Conservation (phyloP, 345 rosid species). For the Gossypium anomalum region DNA sequence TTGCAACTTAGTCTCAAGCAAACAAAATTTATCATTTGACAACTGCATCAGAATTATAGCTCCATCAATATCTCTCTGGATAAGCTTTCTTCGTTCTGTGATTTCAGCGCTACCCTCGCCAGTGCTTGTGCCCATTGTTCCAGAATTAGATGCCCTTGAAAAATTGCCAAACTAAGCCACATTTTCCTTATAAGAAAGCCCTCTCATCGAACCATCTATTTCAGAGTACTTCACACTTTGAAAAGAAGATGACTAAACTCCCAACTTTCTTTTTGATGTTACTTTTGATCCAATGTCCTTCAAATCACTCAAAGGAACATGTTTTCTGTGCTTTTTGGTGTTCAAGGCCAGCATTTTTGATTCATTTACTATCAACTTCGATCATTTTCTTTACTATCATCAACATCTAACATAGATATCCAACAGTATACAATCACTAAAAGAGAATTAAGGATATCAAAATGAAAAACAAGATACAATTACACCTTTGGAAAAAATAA, state of each 20-base stretch:
- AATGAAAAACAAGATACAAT: not conserved
- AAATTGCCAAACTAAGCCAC: not conserved
- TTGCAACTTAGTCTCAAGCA: conserved; percentile 3
- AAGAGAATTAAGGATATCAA: not conserved
- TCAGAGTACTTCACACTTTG: not conserved
- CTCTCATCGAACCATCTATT: not conserved
- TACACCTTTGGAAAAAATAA: not conserved
- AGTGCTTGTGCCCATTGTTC: not conserved
- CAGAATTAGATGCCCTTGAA: not conserved
- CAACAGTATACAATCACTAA: not conserved
- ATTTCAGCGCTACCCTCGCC: not conserved
- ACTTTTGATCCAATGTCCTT: conserved; percentile 25
- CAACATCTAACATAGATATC: not conserved
- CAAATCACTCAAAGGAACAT: conserved; percentile 20
- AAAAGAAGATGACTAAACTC: not conserved
- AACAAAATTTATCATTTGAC: not conserved
- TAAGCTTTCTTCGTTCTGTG: not conserved
- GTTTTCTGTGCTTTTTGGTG: conserved; percentile 18
- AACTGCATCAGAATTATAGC: conserved; percentile 2
- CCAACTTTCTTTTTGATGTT: conserved; percentile 3
- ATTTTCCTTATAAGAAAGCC: not conserved
- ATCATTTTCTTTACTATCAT: not conserved
- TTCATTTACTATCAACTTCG: not conserved
- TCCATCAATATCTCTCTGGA: not conserved
- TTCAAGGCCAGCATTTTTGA: not conserved